Base-by-base conservation (phyloP, 129 eudicot species). In the Oenanthe sinensis region DNA sequence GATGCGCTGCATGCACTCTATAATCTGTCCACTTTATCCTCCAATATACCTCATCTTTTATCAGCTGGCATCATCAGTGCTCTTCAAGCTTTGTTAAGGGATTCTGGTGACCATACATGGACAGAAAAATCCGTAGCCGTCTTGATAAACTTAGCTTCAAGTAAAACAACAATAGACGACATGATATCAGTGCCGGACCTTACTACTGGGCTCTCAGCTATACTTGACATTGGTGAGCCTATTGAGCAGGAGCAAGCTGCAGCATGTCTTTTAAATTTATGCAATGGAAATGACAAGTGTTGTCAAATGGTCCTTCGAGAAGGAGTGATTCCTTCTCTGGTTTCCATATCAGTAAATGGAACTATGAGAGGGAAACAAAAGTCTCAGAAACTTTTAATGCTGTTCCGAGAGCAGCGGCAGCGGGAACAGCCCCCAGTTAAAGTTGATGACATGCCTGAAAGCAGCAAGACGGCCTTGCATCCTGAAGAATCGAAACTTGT, bases 311-410 rank as follows among this genome's bases (percentile, higher is more conserved):
- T 96, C 37, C 93, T 96, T 48, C 97, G 89, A 82, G 99, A 96
- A 85, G 99, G 99, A 71, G 99, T 92, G 49, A 96, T 96, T 47
- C 99, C 99, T 36, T 90, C 99, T 10, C 79, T 96, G 75, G 99
- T 96, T 44, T 87, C 99, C 43, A 85, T 96, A 37, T 92, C 97
- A 11, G 99, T 96, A 43, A 92, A 89, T 43, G 99, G 99, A 76
- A 92, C 97, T 14, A 84, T 86, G 86, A 81, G 97, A 86, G 97
- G 97, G 75, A 86, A 86, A 75, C 97, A 92, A 71, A 96, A 96
- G 79, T 92, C 99, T 42, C 97, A 96, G 77, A 96, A 92, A 84
- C 88, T 96, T 60, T 77, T 96, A 84, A 92, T 90, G 97, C 78
- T 96, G 79, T 96, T 96, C 81, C 75, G 99, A 1, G 97, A 96